phyloP scores from a whole-genome alignment of 2,329 filamentous ascomycete genomes.

The Cryphonectria carpinicola region DNA sequence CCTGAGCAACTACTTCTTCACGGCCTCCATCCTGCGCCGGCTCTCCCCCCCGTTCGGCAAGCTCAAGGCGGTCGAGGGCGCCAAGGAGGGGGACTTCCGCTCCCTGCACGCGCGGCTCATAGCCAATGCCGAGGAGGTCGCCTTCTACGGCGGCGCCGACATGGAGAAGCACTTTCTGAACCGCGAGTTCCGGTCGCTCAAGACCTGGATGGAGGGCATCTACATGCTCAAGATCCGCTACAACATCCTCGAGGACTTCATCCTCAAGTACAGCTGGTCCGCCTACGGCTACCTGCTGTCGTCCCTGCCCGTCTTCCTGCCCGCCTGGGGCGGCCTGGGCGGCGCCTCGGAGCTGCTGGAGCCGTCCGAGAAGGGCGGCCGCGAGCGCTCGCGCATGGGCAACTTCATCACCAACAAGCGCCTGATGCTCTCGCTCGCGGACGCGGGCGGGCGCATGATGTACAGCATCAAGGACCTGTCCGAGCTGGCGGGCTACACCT shows the following conservation, averaged over 20 bases:
- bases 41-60: slow-evolving; percentile 96
- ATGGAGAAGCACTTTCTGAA: slow-evolving; percentile 94
- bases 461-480: slow-evolving; percentile 98
- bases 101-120: slow-evolving; percentile 89
- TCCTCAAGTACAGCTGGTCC: slow-evolving; percentile 98
- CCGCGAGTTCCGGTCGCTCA: slow-evolving; percentile 88
- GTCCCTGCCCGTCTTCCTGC: slow-evolving; percentile 90
- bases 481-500: slow-evolving; percentile 94
- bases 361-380: slow-evolving; percentile 53
- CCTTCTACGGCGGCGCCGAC: slow-evolving; percentile 94
- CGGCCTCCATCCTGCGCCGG: slow-evolving; percentile 83
- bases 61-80: slow-evolving; percentile 92
- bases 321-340: slow-evolving; percentile 87
- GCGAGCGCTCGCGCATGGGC: slow-evolving; percentile 89
- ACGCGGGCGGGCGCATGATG: slow-evolving; percentile 98
- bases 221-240: slow-evolving; percentile 98
- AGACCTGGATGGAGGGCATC: slow-evolving; percentile 97
- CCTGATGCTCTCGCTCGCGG: slow-evolving; percentile 94
- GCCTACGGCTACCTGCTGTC: slow-evolving; percentile 95
- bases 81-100: slow-evolving; percentile 93
- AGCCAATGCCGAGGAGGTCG: slow-evolving; percentile 95
- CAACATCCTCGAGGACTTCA: slow-evolving; percentile 98
- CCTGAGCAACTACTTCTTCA: slow-evolving; percentile 90
- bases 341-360: slow-evolving; percentile 70
- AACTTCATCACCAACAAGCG: slow-evolving; percentile 99